Base-by-base conservation (phyloP, 2,329 filamentous ascomycete genomes). In the Dactylellina cionopaga region DNA sequence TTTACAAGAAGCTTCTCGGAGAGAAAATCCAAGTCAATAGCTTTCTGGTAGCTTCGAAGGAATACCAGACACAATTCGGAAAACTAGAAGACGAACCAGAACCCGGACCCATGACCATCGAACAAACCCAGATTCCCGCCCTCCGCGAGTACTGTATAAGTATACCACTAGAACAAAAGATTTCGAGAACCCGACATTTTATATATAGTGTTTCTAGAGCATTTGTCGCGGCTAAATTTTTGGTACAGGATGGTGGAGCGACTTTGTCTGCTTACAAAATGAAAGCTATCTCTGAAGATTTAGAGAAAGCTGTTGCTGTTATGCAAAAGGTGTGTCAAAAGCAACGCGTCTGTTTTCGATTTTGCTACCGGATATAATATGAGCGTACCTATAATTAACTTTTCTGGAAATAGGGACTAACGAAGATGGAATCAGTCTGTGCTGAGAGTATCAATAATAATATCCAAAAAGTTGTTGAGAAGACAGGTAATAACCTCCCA, bases 31-130 rank as follows among this genome's bases (percentile, higher is more conserved):
- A 51, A 5, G 27, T 71, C 15, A 58, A 51, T 13, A 49, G 25
- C 11, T 71, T 63, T n/a, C 33, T 71, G 4, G 65, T 71, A 3
- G 47, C 65, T 19, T 56, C 65, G 0, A 71, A 56, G n/a, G 58
- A 54, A 5, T 71, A 71, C 19, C 65, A 71, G 22, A 31, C 33
- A 13, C 33, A 56, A n/a, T 15, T 24, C 5, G 24, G 31, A 15
- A 27, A 55, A 11, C 39, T 60, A 22, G 27, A 35, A 5, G 10
- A 5, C 2, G 56, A 62, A 3, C 29, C 27, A 5, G 25, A 37
- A 11, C 6, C 7, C 6, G 25, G 11, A 17, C 49, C 41, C 13
- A 43, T 39, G 27, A 29, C 9, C 3, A 43, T 44, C 2, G 35
- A 51, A 1, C 24, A 31, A 15, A 63, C 65, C 0, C 65, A 71